A percentile compares a stretch with the other conserved stretches of the same genome.
These are phyloP conservation scores for Ceratobasidium sp. DNA, from an alignment of 1,284 basidiomycete species.

Conservation along the genomic window DNA sequence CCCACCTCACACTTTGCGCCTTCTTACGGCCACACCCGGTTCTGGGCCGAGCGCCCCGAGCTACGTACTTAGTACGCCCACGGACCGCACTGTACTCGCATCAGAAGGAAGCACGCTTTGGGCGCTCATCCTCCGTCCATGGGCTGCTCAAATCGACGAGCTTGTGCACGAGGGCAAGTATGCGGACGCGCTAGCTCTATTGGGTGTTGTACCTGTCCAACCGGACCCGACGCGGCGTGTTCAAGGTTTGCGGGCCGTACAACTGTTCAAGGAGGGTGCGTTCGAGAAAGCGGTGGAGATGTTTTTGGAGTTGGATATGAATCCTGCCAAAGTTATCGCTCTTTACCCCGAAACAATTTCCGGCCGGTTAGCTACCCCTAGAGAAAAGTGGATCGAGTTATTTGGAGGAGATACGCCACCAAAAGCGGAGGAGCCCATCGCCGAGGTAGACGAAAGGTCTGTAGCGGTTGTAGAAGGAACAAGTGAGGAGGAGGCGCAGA, in stretches of 20 bases:
- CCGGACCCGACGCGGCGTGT: constrained; percentile 57
- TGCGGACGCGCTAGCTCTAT: constrained; percentile 80
- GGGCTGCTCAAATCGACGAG: constrained; percentile 87
- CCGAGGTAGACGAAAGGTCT: constrained; percentile 40
- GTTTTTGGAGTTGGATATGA: constrained; percentile 89
- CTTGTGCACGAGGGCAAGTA: constrained; percentile 79
- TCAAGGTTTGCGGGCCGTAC: constrained; percentile 77
- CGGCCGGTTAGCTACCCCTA: constrained; percentile 77
- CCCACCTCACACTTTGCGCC: constrained; percentile 59
- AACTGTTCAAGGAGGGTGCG: constrained; percentile 74
- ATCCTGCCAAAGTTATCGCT: constrained; percentile 93
- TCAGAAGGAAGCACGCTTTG: constrained; percentile 81
- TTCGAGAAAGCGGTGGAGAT: constrained; percentile 85
- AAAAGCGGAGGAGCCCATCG: constrained; percentile 47
- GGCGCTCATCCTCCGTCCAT: constrained; percentile 75
- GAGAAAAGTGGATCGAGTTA: constrained; percentile 81
- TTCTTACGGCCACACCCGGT: constrained; percentile 65
- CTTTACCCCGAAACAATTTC: constrained; percentile 86
- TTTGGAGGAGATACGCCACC: constrained; percentile 78
- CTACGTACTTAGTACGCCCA: constrained; percentile 77
- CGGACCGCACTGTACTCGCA: constrained; percentile 69
- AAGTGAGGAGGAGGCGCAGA: constrained; percentile 38
- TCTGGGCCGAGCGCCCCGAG: constrained; percentile 64
- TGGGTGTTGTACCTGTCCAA: constrained; percentile 60
- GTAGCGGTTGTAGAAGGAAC: constrained; percentile 35